Evolutionary conservation across 441 rosid species (phyloP), one percentile per base, ranked within the genome.

Genomic region (Eruca vesicaria): DNA sequence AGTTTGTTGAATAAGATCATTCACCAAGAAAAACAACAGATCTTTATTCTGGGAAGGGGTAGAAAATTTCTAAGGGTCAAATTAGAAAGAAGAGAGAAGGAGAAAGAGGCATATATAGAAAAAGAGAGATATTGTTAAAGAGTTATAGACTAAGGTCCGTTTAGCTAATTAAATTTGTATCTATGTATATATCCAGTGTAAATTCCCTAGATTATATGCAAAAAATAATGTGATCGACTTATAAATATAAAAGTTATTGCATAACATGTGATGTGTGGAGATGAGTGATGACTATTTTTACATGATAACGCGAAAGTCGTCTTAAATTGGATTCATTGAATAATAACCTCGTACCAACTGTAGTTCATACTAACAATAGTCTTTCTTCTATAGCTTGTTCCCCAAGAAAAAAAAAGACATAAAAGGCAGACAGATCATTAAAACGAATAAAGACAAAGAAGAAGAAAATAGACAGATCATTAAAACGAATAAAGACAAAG

Each of bases 331-430:
- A 72, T 61, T 67, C 78, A 78, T 38, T 28, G 7, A 32, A 61
- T 32, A 38, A 67, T 67, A 67, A 67, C 77, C 65, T 61, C 69
- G 73, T 62, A 63, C 74, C 73, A 78, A 66, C 80, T 72, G 77
- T 78, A 62, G 5, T 4, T n/a, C n/a, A n/a, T 14, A 7, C 78
- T 31, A 78, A 78, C 18, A 63, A 73, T 73, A 78, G 78, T 62
- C 52, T n/a, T 41, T 72, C 32, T 36, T 53, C 48, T 14, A 9
- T 65, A 72, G 35, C 78, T 68, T 78, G 33, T 72, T 41, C 0
- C 16, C 33, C 81, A 68, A 63, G 75, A 56, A 73, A 72, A 23
- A 55, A 14, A 32, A 68, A 50, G 63, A 66, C 73, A 71, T 71
- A 72, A 64, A 73, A 18, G 71, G 52, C 23, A 52, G 57, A 69